Evolutionary conservation across 495 filamentous ascomycete species (phyloP), one percentile per base, ranked within the genome.

Genomic region (Platismatia glauca): DNA sequence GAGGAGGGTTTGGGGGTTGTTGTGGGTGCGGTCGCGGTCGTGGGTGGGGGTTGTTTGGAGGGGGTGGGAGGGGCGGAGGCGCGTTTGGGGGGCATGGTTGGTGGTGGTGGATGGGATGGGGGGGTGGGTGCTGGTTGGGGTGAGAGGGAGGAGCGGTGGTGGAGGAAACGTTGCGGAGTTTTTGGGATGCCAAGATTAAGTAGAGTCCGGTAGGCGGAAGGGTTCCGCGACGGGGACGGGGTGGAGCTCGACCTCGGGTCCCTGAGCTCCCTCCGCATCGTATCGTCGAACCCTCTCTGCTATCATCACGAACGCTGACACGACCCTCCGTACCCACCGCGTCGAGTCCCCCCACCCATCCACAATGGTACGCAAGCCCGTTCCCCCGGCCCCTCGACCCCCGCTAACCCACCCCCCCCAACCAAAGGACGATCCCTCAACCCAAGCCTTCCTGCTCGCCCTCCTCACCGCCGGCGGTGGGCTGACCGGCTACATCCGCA

Each of bases 391-490:
- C 13, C 41, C 11, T 15, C 13, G 3, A 18, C 16, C n/a, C 24
- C 13, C 35, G 20, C 34, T 48, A 35, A 55, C 24, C 37, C n/a
- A n/a, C 22, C 13, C 4, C 12, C 35, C 44, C 24, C 1, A 16
- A 27, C 7, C 31, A 27, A 27, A 66, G 60, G 60, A 62, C 58
- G 35, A 60, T 33, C 79, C 85, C 67, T 66, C 66, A 24, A 65
- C 63, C 27, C 60, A 67, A 58, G 90, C 93, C 57, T 86, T 86
- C 73, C 67, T 88, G 68, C 87, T 98, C 73, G 88, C 86, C 58
- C 79, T 83, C 67, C 80, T 98, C 35, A 96, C 91, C 64, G 90
- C 90, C 57, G 78, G 87, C 50, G 94, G 94, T 66, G 94, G 94
- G 63, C 85, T 86, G 59, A 87, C 88, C 68, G 94, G 94, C 70